Evolutionary conservation across 2,329 filamentous ascomycete genomes (phyloP).

Genomic region (Neofusicoccum ribis): DNA sequence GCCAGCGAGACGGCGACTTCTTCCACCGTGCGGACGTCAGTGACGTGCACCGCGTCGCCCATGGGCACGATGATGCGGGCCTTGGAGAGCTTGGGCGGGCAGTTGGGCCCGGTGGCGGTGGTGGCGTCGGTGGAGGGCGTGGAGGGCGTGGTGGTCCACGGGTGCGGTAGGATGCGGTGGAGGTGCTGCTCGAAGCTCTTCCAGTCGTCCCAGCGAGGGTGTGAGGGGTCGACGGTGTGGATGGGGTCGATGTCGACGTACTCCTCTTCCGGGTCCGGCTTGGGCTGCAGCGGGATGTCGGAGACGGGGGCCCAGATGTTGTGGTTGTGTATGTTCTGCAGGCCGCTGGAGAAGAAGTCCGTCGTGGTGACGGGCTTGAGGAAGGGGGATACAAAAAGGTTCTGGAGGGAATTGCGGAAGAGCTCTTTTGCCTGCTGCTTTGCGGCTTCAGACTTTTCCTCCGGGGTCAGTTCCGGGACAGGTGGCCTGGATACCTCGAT

Average conservation of each 20-base stretch:
- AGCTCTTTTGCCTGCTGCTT: not conserved
- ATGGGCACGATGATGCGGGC: not conserved
- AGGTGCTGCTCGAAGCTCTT: not conserved
- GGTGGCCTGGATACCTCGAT: no score
- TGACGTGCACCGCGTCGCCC: not conserved
- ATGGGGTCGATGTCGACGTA: no score
- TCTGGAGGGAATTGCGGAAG: not conserved
- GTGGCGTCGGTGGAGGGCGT: not conserved
- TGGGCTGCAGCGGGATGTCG: not conserved
- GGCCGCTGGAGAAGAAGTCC: not conserved
- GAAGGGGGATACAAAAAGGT: not conserved
- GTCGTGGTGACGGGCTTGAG: not conserved
- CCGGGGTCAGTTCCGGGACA: no score
- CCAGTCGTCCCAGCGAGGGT: not conserved
- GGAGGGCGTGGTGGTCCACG: not conserved
- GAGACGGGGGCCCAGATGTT: not conserved
- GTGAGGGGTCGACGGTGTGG: not conserved
- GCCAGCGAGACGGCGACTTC: not conserved
- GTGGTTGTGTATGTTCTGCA: not conserved
- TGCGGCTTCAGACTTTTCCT: no score
- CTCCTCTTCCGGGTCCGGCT: not conserved
- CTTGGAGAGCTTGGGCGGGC: not conserved
- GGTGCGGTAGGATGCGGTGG: not conserved
- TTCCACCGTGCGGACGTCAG: not conserved
- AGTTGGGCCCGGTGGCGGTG: no score